Conservation (phyloP, 2,329 filamentous ascomycete genomes). For the Escovopsis sp. region DNA sequence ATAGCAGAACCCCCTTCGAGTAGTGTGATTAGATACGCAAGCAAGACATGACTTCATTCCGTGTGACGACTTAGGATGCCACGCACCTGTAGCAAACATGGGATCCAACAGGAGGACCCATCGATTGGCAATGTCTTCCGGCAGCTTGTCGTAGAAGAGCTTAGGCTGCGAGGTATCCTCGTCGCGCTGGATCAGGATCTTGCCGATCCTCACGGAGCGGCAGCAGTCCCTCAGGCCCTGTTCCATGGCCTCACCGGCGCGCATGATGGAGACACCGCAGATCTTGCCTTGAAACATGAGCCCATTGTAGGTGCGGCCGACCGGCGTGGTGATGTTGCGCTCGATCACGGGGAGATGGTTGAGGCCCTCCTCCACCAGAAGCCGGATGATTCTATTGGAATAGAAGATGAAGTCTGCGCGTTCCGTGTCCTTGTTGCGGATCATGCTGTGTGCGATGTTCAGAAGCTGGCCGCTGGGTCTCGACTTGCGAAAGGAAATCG, state of each 20-base stretch:
- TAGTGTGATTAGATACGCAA: constrained; percentile 1
- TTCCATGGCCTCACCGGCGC: constrained; percentile 96
- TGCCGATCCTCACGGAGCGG: constrained; percentile 92
- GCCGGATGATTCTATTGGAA: constrained; percentile 91
- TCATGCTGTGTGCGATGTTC: constrained; percentile 54
- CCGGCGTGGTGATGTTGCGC: constrained; percentile 79
- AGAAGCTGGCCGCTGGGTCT: constrained; percentile 6
- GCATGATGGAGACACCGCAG: constrained; percentile 96
- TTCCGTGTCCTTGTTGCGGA: constrained; percentile 77
- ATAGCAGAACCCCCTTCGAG: constrained; percentile 73
- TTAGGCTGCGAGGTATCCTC: constrained; percentile 88
- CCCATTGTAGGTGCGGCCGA: constrained; percentile 75
- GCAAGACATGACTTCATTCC: not conserved
- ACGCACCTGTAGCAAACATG: constrained; percentile 92
- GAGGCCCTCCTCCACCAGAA: constrained; percentile 90
- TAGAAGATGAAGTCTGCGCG: constrained; percentile 99
- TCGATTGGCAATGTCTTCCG: constrained; percentile 77
- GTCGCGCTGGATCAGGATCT: constrained; percentile 94
- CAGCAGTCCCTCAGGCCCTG: constrained; percentile 93
- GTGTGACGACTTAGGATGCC: not conserved
- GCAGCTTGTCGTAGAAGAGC: constrained; percentile 95
- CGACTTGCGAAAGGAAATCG: not conserved
- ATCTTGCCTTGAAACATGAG: constrained; percentile 97
- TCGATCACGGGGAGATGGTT: constrained; percentile 90
- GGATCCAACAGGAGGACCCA: constrained; percentile 93